A percentile compares a stretch with the other conserved stretches of the same genome.
Conservation (phyloP, 345 rosid genomes). For the Streptanthus diversifolius region DNA sequence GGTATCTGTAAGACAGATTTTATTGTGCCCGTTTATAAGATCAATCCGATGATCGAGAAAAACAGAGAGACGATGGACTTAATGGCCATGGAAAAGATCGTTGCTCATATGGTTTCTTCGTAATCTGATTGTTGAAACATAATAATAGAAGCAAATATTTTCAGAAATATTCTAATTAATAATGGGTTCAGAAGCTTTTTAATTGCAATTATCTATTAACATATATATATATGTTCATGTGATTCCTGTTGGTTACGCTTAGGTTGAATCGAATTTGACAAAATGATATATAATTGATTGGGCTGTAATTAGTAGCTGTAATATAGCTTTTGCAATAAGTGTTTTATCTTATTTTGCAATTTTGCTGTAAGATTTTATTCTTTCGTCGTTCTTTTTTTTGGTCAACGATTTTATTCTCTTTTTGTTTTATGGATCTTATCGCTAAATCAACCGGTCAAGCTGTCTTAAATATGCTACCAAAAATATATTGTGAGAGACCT, state of each 20-base stretch:
- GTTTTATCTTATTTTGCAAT: background rate
- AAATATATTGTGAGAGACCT: background rate
- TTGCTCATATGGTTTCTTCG: background rate
- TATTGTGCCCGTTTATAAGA: background rate
- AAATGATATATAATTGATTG: background rate
- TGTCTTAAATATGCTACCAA: background rate
- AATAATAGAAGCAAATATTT: background rate
- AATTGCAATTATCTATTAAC: background rate
- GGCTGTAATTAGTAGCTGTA: too few relatives aligned
- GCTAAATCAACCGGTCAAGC: background rate
- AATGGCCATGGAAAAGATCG: background rate
- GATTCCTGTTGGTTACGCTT: background rate
- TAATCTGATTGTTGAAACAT: background rate
- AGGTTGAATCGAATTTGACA: background rate
- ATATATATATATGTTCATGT: slow-evolving; percentile 3
- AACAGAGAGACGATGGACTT: slow-evolving; percentile 11
- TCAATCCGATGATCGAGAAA: slow-evolving; percentile 22
- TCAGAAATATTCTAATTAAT: background rate
- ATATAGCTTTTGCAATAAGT: background rate
- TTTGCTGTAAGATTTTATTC: background rate
- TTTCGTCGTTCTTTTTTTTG: background rate
- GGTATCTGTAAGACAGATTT: slow-evolving; percentile 24
- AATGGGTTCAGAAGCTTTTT: background rate
- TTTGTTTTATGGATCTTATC: background rate
- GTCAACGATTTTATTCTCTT: background rate